phyloP scores from a whole-genome alignment of 2,329 filamentous ascomycete species.

The Cadophora gregata region DNA sequence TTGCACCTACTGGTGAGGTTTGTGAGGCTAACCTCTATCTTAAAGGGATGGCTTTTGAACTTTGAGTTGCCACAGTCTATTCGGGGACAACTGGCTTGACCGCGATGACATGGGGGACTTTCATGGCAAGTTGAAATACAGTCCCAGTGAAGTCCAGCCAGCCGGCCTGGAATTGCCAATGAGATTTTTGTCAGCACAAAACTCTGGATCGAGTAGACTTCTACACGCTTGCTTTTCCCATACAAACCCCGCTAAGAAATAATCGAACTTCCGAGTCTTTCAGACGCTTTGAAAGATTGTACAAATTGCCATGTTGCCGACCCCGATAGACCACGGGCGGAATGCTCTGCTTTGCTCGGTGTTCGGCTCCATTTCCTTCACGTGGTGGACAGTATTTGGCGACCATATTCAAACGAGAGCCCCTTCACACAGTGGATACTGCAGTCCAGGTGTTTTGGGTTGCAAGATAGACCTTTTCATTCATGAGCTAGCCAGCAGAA shows the following conservation, averaged over 20 bases:
- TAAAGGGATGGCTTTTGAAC: neutral
- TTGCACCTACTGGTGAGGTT: neutral
- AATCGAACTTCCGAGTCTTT: neutral
- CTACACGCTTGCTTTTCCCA: neutral
- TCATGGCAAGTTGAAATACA: neutral
- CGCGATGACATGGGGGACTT: neutral
- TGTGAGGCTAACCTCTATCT: neutral
- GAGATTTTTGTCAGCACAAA: neutral
- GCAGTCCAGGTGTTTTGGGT: constrained; percentile 16
- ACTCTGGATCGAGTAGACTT: neutral
- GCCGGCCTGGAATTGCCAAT: neutral
- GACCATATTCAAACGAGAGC: neutral
- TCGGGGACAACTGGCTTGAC: neutral
- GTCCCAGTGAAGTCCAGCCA: neutral
- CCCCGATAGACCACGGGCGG: neutral
- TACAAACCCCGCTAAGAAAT: neutral
- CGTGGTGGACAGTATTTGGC: neutral
- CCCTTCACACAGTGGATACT: neutral
- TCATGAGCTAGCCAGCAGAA: constrained; percentile 43
- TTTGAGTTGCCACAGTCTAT: neutral
- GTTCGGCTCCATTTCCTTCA: neutral
- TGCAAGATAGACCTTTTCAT: constrained; percentile 42
- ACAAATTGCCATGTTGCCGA: neutral
- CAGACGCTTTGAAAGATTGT: neutral
- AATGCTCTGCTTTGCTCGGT: neutral